Base-by-base conservation (phyloP, 139 green algal species). In the Penium margaritaceum region DNA sequence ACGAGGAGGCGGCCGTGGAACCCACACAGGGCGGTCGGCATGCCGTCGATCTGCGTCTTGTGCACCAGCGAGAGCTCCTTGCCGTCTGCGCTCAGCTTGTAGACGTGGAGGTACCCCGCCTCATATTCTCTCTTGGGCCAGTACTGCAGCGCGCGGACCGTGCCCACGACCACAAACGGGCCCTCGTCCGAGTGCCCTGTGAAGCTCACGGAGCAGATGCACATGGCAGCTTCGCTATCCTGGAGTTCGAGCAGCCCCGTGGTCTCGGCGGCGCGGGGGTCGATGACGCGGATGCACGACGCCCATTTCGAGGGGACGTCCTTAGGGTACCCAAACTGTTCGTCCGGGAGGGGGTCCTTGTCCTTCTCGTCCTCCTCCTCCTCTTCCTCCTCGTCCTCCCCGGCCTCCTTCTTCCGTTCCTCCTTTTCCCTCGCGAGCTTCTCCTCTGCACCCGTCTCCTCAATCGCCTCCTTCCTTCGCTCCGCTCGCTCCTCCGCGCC, bases 1-100 rank as follows among this genome's bases (percentile, higher is more conserved):
- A 87, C 92, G 44, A 99, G 87, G 76, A 99, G 79, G 15, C 68
- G 69, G 15, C 76, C 76, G 19, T 95, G 91, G 87, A 96, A 96
- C 9, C 72, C 81, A 29, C 75, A 81, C 71, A 99, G 71, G 6
- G 91, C 90, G 0, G 86, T 84, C 2, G 90, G 89, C 32, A 95
- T 85, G 29, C 83, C 86, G 32, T 91, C 87, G 36, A 95, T 81
- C 32, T 81, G 74, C 7, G 93, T 99, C 46, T 86, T 90, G 85
- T 99, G 94, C 72, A 98, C 58, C 71, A 97, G 87, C 70, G 90
- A 83, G 29, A 99, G 77, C 0, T 72, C 63, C 30, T 76, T 69
- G 2, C 89, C 73, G 24, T 54, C 68, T 17, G 77, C 68, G 1
- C 32, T 34, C 14, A 96, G 77, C 55, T 67, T 81, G 81, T 94